These are phyloP conservation scores for Areca catechu DNA, from an alignment of 176 grass and related monocot species.

Conservation along the genomic window DNA sequence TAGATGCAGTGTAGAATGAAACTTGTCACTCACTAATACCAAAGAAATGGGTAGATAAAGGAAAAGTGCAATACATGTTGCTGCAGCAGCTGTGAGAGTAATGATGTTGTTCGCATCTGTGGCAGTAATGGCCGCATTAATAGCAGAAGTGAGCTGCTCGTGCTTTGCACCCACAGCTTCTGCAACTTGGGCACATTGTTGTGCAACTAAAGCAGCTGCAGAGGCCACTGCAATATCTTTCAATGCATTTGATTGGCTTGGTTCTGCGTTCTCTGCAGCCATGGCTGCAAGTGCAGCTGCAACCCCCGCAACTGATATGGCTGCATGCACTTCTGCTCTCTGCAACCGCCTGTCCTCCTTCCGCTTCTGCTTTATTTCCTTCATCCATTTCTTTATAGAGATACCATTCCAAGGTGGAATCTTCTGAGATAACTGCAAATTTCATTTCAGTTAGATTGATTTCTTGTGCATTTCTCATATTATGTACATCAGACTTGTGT, in stretches of 20 bases:
- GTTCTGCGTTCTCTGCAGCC: constrained; percentile 51
- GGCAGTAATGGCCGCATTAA: constrained; percentile 50
- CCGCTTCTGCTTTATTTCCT: constrained; percentile 86
- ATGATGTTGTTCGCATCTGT: constrained; percentile 78
- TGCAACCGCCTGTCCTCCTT: constrained; percentile 81
- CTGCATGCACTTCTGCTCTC: constrained; percentile 75
- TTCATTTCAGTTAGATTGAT: too few relatives aligned
- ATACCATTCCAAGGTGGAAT: constrained; percentile 65
- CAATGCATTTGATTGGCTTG: constrained; percentile 18
- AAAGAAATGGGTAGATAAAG: background rate
- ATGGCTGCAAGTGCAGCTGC: constrained; percentile 81
- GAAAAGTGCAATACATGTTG: constrained; percentile 49
- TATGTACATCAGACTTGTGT: too few relatives aligned
- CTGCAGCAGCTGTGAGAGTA: constrained; percentile 88
- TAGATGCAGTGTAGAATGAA: background rate
- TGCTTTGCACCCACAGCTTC: constrained; percentile 74
- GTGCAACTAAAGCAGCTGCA: constrained; percentile 78
- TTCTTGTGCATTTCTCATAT: too few relatives aligned
- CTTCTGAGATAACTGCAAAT: constrained; percentile 59
- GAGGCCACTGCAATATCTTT: constrained; percentile 62
- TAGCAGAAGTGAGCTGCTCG: constrained; percentile 52
- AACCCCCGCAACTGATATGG: constrained; percentile 73
- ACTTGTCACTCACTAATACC: too few relatives aligned
- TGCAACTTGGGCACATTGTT: constrained; percentile 77
- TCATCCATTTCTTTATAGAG: constrained; percentile 91